Percentiles rank a stretch among this genome's conserved stretches.
Evolutionary conservation across 768 basidiomycete genomes (phyloP).

Genomic region (Trametes sanguinea): DNA sequence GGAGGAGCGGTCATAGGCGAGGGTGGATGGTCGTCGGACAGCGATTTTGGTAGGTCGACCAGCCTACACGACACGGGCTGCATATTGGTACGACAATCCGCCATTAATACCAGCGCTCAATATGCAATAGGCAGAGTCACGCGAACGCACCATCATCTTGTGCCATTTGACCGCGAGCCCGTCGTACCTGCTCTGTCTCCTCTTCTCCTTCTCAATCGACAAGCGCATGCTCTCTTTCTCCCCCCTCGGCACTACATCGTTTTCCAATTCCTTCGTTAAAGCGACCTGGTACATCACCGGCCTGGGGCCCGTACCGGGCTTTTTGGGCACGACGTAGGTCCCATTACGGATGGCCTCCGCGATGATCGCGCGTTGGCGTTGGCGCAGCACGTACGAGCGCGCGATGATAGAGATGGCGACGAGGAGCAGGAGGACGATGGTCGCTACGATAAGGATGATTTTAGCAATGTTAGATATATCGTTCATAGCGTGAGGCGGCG

Average conservation of each 20-base stretch:
- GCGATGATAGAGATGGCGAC: slow-evolving; percentile 69
- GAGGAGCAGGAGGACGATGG: slow-evolving; percentile 64
- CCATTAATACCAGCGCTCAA: not conserved
- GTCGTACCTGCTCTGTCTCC: slow-evolving; percentile 8
- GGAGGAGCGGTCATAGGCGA: not conserved
- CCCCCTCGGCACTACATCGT: not conserved
- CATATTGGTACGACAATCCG: not conserved
- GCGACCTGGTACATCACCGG: slow-evolving; percentile 53
- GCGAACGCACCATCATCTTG: slow-evolving; percentile 22
- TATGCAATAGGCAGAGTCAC: no score
- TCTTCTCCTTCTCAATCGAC: slow-evolving; percentile 14
- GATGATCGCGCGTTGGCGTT: slow-evolving; percentile 58
- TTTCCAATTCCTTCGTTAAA: slow-evolving; percentile 21
- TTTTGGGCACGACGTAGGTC: slow-evolving; percentile 51
- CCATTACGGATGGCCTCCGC: slow-evolving; percentile 68
- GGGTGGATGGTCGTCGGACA: not conserved
- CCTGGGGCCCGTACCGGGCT: slow-evolving; percentile 41
- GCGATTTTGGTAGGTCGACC: slow-evolving; percentile 4
- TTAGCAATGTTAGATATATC: slow-evolving; percentile 14
- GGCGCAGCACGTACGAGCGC: slow-evolving; percentile 63
- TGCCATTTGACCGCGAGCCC: slow-evolving; percentile 16
- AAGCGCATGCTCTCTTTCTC: slow-evolving; percentile 1
- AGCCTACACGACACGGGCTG: slow-evolving; percentile 18
- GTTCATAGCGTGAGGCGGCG: not conserved
- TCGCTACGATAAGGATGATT: slow-evolving; percentile 44